Evolutionary conservation across 23 red algal species (phyloP).

Genomic region (Chondrus crispus): DNA sequence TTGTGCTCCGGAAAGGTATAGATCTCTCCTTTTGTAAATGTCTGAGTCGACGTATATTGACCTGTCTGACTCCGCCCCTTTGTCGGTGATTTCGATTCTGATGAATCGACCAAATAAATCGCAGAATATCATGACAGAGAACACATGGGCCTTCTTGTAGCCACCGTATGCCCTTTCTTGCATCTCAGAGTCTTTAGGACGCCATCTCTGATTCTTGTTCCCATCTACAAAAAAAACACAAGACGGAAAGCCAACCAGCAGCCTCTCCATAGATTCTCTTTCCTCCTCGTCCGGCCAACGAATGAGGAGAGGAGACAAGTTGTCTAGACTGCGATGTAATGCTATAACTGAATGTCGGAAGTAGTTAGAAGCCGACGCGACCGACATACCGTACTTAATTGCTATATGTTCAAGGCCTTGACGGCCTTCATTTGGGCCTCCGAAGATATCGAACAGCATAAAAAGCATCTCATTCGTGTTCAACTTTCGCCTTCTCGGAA

Average conservation of each 20-base stretch:
- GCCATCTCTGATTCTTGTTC: neutral
- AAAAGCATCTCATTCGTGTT: neutral
- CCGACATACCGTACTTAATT: neutral
- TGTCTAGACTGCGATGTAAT: neutral
- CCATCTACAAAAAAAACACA: conserved; percentile 3
- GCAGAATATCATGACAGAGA: neutral
- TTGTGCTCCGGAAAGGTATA: neutral
- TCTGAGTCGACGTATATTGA: neutral
- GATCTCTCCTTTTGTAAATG: neutral
- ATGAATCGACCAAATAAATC: conserved; percentile 31
- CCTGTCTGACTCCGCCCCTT: conserved; percentile 10
- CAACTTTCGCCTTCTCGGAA: neutral
- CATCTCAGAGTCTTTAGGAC: neutral
- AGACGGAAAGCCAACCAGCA: conserved; percentile 1
- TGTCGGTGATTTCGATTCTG: neutral
- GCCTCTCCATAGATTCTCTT: neutral
- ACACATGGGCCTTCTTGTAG: neutral
- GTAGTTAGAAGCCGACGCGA: conserved; percentile 10
- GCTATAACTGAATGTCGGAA: conserved; percentile 11
- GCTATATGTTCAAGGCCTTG: neutral
- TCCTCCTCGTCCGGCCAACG: neutral
- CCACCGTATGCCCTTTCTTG: neutral
- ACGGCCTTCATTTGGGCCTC: neutral
- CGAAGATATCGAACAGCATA: neutral
- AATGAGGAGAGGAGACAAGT: neutral